Evolutionary conservation across 768 basidiomycete species (phyloP).

Genomic region (Calvatia gigantea): DNA sequence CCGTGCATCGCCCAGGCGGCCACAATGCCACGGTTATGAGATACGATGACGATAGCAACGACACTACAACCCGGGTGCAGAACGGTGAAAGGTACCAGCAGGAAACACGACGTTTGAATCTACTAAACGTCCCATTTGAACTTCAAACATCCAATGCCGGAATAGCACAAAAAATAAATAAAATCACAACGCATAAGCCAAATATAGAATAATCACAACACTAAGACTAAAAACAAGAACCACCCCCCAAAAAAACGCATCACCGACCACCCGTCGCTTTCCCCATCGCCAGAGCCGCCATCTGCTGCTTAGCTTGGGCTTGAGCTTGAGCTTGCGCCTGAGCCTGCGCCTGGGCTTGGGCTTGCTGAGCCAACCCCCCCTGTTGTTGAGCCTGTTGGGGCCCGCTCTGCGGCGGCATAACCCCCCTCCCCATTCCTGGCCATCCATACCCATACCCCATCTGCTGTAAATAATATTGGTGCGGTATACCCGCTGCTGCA

Average conservation of each 20-base stretch:
- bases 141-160: too few relatives aligned
- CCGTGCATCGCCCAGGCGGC: too few relatives aligned
- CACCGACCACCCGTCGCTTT: neutral
- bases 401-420: neutral
- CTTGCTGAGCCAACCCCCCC: neutral
- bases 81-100: too few relatives aligned
- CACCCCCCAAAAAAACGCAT: neutral
- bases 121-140: too few relatives aligned
- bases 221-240: neutral
- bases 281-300: neutral
- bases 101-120: too few relatives aligned
- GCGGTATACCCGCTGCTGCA: neutral
- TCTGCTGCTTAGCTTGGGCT: conserved; percentile 2
- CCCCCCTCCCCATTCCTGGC: neutral
- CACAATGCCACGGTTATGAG: too few relatives aligned
- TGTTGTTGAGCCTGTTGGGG: conserved; percentile 2
- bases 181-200: neutral
- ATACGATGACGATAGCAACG: too few relatives aligned
- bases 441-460: conserved; percentile 1
- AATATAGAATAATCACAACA: neutral
- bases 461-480: neutral
- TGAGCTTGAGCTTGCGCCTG: conserved; percentile 2
- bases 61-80: too few relatives aligned
- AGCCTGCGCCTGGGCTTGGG: neutral
- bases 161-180: too few relatives aligned